Conservation (phyloP, 768 basidiomycete genomes). For the Tephrocybe sp. region DNA sequence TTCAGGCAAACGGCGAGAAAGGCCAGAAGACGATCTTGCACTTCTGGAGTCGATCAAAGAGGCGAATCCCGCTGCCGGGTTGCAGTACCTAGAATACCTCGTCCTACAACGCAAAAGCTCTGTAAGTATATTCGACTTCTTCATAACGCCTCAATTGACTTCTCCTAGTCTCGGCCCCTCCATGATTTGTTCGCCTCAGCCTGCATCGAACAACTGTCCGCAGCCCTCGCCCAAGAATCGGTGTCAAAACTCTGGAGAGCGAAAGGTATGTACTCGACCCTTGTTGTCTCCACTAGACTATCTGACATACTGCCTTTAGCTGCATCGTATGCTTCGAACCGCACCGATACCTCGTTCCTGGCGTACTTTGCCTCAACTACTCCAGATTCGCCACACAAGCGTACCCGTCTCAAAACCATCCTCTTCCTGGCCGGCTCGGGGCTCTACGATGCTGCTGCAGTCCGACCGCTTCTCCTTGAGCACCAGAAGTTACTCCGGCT, state of each 20-base stretch:
- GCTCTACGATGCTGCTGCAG: slow-evolving; percentile 55
- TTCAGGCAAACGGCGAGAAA: slow-evolving; percentile 53
- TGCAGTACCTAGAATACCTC: slow-evolving; percentile 78
- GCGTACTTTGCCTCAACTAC: slow-evolving; percentile 83
- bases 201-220: slow-evolving; percentile 55
- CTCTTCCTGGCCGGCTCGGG: slow-evolving; percentile 80
- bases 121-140: slow-evolving; percentile 33
- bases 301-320: slow-evolving; percentile 31
- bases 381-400: slow-evolving; percentile 75
- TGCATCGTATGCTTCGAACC: slow-evolving; percentile 33
- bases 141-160: background rate
- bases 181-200: slow-evolving; percentile 65
- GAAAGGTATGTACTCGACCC: slow-evolving; percentile 41
- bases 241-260: slow-evolving; percentile 68
- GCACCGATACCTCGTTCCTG: slow-evolving; percentile 50
- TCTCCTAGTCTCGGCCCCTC: slow-evolving; percentile 52
- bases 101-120: slow-evolving; percentile 67
- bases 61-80: slow-evolving; percentile 60
- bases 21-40: slow-evolving; percentile 59
- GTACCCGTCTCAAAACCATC: slow-evolving; percentile 69
- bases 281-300: slow-evolving; percentile 1
- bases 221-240: slow-evolving; percentile 47
- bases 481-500: slow-evolving; percentile 57
- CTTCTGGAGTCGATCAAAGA: slow-evolving; percentile 57
- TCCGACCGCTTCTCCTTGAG: slow-evolving; percentile 45